These are phyloP conservation scores for Mariannaea elegans DNA, from an alignment of 2,329 filamentous ascomycete species.

Conservation along the genomic window DNA sequence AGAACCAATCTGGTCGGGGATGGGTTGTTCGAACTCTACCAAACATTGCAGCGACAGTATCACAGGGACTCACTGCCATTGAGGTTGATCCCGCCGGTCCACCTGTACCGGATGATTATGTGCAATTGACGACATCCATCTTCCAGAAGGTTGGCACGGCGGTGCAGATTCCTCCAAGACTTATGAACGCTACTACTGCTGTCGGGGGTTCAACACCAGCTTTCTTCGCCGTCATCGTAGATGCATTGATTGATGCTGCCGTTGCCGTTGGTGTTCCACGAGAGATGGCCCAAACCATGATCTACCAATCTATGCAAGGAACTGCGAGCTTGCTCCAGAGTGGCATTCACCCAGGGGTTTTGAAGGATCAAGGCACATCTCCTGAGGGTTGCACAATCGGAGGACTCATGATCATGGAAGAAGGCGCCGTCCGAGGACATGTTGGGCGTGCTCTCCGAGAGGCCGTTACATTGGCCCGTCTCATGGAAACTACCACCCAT, in stretches of 20 bases:
- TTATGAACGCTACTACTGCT: slow-evolving; percentile 67
- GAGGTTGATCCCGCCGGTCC: slow-evolving; percentile 36
- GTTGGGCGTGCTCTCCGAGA: slow-evolving; percentile 55
- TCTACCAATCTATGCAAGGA: slow-evolving; percentile 67
- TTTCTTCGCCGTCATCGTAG: slow-evolving; percentile 66
- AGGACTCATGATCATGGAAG: slow-evolving; percentile 67
- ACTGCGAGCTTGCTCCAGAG: slow-evolving; percentile 61
- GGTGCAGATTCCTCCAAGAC: slow-evolving; percentile 57
- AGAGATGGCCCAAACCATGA: slow-evolving; percentile 65
- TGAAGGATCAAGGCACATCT: slow-evolving; percentile 66
- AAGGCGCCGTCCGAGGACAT: slow-evolving; percentile 59
- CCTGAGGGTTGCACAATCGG: slow-evolving; percentile 69
- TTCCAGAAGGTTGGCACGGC: slow-evolving; percentile 64
- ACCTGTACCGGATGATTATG: slow-evolving; percentile 25
- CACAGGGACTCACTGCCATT: slow-evolving; percentile 45
- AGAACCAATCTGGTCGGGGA: slow-evolving; percentile 27
- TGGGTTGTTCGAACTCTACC: slow-evolving; percentile 46
- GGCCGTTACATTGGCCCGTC: slow-evolving; percentile 55
- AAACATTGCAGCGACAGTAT: slow-evolving; percentile 47
- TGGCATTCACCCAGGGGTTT: slow-evolving; percentile 64
- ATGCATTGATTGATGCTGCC: slow-evolving; percentile 66
- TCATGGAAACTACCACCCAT: slow-evolving; percentile 50
- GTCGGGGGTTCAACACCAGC: slow-evolving; percentile 68
- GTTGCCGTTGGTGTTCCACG: slow-evolving; percentile 68
- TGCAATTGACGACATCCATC: slow-evolving; percentile 51